These are phyloP conservation scores for Piper betle DNA, from an alignment of 164 flowering plant species.

Conservation along the genomic window DNA sequence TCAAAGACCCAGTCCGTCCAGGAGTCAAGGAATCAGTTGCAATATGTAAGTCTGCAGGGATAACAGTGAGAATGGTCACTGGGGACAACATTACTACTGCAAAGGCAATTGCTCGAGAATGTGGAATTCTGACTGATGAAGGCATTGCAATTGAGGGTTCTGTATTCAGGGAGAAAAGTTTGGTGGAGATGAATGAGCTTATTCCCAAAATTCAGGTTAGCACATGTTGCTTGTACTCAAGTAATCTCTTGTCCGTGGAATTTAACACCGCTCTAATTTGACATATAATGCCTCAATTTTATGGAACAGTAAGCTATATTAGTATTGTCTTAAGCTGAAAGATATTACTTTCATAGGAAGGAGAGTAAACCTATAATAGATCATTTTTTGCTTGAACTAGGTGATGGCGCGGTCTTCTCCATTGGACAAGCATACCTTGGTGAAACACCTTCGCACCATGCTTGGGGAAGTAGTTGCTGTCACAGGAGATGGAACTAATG, in stretches of 20 bases:
- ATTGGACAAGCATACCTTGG: slow-evolving; percentile 83
- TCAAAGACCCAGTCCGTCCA: slow-evolving; percentile 94
- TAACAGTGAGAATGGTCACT: slow-evolving; percentile 88
- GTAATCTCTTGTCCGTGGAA: too few species aligned
- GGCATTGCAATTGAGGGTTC: slow-evolving; percentile 97
- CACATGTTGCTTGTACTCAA: too few species aligned
- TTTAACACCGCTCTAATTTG: too few species aligned
- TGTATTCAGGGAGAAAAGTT: slow-evolving; percentile 60
- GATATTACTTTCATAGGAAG: too few species aligned
- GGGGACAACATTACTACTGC: slow-evolving; percentile 92
- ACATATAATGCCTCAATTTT: too few species aligned
- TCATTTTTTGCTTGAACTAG: slow-evolving; percentile 17
- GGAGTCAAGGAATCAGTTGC: slow-evolving; percentile 95
- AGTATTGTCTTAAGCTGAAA: too few species aligned
- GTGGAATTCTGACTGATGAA: slow-evolving; percentile 80
- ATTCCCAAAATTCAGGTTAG: slow-evolving; percentile 84
- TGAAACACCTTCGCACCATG: slow-evolving; percentile 54
- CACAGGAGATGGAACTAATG: slow-evolving; percentile 97
- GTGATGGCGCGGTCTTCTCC: slow-evolving; percentile 99
- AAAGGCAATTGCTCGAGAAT: slow-evolving; percentile 94
- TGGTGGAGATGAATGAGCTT: slow-evolving; percentile 52
- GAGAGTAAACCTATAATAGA: too few species aligned
- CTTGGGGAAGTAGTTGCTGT: slow-evolving; percentile 88
- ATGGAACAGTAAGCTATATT: too few species aligned
- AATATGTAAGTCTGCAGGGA: slow-evolving; percentile 84